Evolutionary conservation across 2,329 filamentous ascomycete genomes (phyloP).

Genomic region (Diaporthe citri): DNA sequence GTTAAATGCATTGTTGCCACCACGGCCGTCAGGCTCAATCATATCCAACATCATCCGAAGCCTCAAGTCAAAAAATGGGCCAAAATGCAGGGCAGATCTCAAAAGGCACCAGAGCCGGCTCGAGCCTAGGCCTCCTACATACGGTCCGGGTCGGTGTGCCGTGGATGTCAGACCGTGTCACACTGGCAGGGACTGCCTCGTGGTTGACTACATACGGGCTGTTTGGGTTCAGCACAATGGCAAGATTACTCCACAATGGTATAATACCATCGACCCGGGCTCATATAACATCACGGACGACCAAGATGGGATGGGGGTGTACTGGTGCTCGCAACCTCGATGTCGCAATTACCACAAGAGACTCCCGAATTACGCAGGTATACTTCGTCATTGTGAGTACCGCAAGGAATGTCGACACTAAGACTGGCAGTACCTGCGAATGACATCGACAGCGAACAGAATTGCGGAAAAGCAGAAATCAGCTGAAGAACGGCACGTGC

Average conservation of each 20-base stretch:
- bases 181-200: background rate
- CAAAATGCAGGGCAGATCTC: background rate
- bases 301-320: background rate
- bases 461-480: background rate
- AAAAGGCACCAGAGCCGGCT: background rate
- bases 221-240: background rate
- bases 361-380: background rate
- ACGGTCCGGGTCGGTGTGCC: background rate
- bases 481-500: background rate
- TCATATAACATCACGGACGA: slow-evolving; percentile 13
- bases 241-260: background rate
- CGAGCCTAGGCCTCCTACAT: rapidly evolving
- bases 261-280: background rate
- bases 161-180: slow-evolving; percentile 22
- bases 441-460: background rate
- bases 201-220: background rate
- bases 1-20: background rate
- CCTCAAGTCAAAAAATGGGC: background rate
- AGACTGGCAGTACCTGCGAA: background rate
- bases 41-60: too few species aligned
- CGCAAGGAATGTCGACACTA: background rate
- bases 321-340: background rate
- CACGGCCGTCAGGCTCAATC: background rate
- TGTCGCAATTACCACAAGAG: slow-evolving; percentile 7
- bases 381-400: background rate